Conservation (phyloP, 2,329 filamentous ascomycete species). For the Diaporthe nobilis region DNA sequence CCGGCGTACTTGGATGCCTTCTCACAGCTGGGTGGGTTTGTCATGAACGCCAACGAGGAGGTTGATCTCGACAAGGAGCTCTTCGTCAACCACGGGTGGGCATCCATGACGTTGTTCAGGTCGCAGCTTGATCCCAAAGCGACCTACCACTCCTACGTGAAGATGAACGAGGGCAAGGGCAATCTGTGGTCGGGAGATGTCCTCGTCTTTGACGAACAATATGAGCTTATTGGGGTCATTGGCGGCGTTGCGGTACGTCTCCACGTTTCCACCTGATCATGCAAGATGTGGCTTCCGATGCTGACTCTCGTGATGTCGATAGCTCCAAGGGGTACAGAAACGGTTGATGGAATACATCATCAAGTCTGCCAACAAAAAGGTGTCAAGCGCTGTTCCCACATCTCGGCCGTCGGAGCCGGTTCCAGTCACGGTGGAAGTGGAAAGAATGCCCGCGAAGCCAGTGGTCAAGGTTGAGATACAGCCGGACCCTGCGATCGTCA, state of each 20-base stretch:
- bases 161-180: slow-evolving; percentile 2
- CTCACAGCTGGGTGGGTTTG: slow-evolving; percentile 24
- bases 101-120: background rate
- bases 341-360: slow-evolving; percentile 15
- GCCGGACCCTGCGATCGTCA: background rate
- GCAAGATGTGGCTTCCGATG: background rate
- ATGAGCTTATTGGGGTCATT: slow-evolving; percentile 6
- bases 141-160: slow-evolving; percentile 6
- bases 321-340: slow-evolving; percentile 20
- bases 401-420: background rate
- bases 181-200: slow-evolving; percentile 21
- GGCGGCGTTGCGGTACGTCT: slow-evolving; percentile 12
- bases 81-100: slow-evolving; percentile 35
- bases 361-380: slow-evolving; percentile 19
- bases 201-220: background rate
- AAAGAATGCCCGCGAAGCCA: background rate
- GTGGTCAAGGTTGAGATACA: slow-evolving; percentile 1
- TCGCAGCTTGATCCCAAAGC: background rate
- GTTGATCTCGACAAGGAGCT: slow-evolving; percentile 5
- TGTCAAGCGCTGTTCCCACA: background rate
- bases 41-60: slow-evolving; percentile 32
- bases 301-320: background rate
- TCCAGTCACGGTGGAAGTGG: background rate
- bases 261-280: background rate
- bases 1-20: slow-evolving; percentile 19